Evolutionary conservation across 2,329 filamentous ascomycete species (phyloP), one percentile per base, ranked within the genome.

Genomic region (Bipolaris bicolor): DNA sequence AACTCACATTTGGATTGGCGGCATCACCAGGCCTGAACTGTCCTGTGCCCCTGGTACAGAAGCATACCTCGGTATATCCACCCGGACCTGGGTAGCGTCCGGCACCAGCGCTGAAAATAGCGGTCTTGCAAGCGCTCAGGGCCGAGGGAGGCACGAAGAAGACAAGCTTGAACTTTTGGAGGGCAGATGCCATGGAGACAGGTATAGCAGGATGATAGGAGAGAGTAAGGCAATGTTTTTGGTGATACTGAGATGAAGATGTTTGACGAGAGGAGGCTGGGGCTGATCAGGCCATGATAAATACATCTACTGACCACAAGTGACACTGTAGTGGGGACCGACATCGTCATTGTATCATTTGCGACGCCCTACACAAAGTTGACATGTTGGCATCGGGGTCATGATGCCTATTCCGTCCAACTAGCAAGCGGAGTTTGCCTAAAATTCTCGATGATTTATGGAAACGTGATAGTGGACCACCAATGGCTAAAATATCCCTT

Each of bases 1-100:
- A 18, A 56, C 67, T 7, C 56, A 73, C 71, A 66, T 86, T 77
- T 3, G 88, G 88, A 46, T 87, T 87, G 1, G 88, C 86, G 0
- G 78, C 72, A 52, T 81, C 80, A 0, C 85, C 86, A 0, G 88
- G 88, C 0, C 85, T 82, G 72, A 90, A 91, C 67, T 90, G 88
- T 0, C 87, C 87, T 0, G 78, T 85, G 4, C 88, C 89, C 3
- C 75, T 61, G 0, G 77, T 73, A 2, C 70, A 75, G 59, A 78
- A 81, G 51, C 75, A 77, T 49, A 70, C 75, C 64, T 82, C 78
- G 1, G 75, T 79, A 62, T 82, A 82, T 13, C 72, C 67, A 7
- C 71, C 77, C 5, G 71, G 62, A 4, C 78, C 78, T 3, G 79
- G 78, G 59, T 76, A 79, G 6, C 65, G 66, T 7, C 79, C 80